A percentile compares a stretch with the other conserved stretches of the same genome.
phyloP scores from a whole-genome alignment of 176 grass and related monocot species.

The Melocanna baccifera region DNA sequence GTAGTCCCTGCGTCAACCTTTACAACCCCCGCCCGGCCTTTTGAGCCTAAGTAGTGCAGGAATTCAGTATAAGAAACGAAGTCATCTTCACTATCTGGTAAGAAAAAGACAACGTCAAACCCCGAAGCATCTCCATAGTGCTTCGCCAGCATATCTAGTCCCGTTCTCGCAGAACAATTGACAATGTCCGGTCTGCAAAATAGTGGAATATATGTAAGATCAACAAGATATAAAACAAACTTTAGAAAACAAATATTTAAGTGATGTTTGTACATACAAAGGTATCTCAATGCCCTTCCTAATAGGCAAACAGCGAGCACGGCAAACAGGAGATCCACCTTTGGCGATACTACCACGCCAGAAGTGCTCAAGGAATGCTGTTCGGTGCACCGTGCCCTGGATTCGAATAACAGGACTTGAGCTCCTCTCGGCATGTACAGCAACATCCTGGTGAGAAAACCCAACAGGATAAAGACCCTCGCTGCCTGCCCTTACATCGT shows the following conservation, averaged over 20 bases:
- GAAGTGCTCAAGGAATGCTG: slow-evolving; percentile 48
- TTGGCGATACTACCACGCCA: slow-evolving; percentile 84
- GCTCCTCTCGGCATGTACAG: not conserved
- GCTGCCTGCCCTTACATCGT: slow-evolving; percentile 39
- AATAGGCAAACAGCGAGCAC: slow-evolving; percentile 82
- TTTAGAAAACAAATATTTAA: slow-evolving; percentile 10
- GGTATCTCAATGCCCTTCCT: slow-evolving; percentile 62
- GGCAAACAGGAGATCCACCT: slow-evolving; percentile 81
- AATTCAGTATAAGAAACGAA: slow-evolving; percentile 97
- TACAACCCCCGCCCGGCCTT: slow-evolving; percentile 90
- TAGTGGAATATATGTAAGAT: slow-evolving; percentile 17
- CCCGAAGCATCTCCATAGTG: slow-evolving; percentile 70
- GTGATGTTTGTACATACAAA: slow-evolving; percentile 58
- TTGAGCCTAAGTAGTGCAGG: slow-evolving; percentile 70
- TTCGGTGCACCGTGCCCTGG: slow-evolving; percentile 34
- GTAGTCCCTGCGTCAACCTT: slow-evolving; percentile 76
- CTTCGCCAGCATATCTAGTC: slow-evolving; percentile 76
- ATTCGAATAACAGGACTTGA: slow-evolving; percentile 55
- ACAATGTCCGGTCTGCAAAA: slow-evolving; percentile 65
- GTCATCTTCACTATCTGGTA: slow-evolving; percentile 88
- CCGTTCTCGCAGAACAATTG: slow-evolving; percentile 85
- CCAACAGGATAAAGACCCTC: slow-evolving; percentile 13
- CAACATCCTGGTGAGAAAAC: slow-evolving; percentile 32
- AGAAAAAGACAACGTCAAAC: slow-evolving; percentile 81
- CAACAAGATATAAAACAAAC: slow-evolving; percentile 17